phyloP scores from a whole-genome alignment of 2,329 filamentous ascomycete species.

The Exophiala sp. region DNA sequence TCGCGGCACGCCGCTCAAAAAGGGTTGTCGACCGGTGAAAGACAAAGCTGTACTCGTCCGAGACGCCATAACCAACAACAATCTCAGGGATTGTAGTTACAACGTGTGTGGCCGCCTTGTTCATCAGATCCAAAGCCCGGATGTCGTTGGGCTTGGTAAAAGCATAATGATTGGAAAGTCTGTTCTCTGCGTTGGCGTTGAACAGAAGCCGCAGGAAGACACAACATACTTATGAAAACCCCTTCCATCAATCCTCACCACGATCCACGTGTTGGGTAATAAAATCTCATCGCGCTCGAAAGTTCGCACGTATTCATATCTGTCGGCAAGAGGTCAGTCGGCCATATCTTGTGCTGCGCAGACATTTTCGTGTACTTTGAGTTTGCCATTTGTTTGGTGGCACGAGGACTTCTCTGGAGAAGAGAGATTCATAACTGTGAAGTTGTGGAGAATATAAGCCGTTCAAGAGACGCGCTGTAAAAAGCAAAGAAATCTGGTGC shows the following conservation, averaged over 20 bases:
- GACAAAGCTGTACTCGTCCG: slow-evolving; percentile 92
- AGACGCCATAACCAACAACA: slow-evolving; percentile 84
- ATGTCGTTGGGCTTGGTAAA: slow-evolving; percentile 93
- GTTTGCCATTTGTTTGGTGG: slow-evolving; percentile 32
- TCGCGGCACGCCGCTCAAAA: slow-evolving; percentile 84
- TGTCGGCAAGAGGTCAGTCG: slow-evolving; percentile 36
- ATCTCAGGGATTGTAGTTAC: slow-evolving; percentile 81
- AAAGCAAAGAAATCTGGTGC: too few species aligned
- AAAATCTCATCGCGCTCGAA: slow-evolving; percentile 82
- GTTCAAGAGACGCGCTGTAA: too few species aligned
- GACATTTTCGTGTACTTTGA: slow-evolving; percentile 33
- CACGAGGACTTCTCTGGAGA: not conserved
- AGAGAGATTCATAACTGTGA: too few species aligned
- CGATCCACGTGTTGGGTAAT: slow-evolving; percentile 90
- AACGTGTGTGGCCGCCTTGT: slow-evolving; percentile 80
- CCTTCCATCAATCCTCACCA: slow-evolving; percentile 87
- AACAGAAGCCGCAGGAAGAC: not conserved
- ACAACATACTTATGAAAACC: slow-evolving; percentile 80
- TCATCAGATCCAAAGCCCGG: slow-evolving; percentile 88
- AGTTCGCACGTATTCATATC: slow-evolving; percentile 87
- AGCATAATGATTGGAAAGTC: slow-evolving; percentile 74
- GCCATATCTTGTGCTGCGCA: not conserved
- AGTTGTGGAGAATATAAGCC: too few species aligned
- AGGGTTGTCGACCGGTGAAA: slow-evolving; percentile 78
- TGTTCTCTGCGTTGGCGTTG: slow-evolving; percentile 35